Conservation (phyloP, 495 filamentous ascomycete species). For the Aspergillus nidulans region DNA sequence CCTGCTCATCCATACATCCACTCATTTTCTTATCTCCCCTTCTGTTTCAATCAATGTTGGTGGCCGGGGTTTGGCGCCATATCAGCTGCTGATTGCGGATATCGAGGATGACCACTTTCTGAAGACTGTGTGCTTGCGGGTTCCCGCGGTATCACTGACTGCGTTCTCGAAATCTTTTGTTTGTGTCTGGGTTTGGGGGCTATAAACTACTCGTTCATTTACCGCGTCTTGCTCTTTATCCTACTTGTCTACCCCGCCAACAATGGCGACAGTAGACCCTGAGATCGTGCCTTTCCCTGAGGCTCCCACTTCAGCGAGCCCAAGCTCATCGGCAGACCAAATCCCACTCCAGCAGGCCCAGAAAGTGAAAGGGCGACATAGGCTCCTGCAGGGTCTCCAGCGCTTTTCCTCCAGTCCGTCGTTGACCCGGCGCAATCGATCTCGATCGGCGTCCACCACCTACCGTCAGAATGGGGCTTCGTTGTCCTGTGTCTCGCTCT, state of each 20-base stretch:
- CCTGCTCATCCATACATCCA: background rate
- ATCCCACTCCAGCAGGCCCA: slow-evolving; percentile 47
- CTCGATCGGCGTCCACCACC: slow-evolving; percentile 50
- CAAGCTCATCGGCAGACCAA: slow-evolving; percentile 30
- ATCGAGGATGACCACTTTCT: slow-evolving; percentile 17
- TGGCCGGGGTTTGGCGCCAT: slow-evolving; percentile 9
- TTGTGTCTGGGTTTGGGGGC: background rate
- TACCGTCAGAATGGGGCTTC: slow-evolving; percentile 68
- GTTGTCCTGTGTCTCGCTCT: slow-evolving; percentile 81
- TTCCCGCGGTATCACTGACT: slow-evolving; percentile 13
- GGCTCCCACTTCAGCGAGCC: slow-evolving; percentile 24
- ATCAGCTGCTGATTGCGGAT: slow-evolving; percentile 6
- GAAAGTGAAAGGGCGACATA: slow-evolving; percentile 70
- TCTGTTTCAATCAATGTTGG: background rate
- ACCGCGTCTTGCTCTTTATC: background rate
- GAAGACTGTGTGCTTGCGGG: slow-evolving; percentile 13
- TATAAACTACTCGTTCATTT: background rate
- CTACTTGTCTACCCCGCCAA: background rate
- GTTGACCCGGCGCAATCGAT: slow-evolving; percentile 58
- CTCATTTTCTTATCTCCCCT: background rate
- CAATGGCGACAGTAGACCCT: slow-evolving; percentile 31
- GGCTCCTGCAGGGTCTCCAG: slow-evolving; percentile 73
- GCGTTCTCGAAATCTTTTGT: background rate
- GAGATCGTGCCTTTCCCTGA: slow-evolving; percentile 26
- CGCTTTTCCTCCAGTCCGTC: slow-evolving; percentile 86